A percentile compares a stretch with the other conserved stretches of the same genome.
Evolutionary conservation across 148 eudicot species (phyloP).

Genomic region (Rhododendron griersonianum): DNA sequence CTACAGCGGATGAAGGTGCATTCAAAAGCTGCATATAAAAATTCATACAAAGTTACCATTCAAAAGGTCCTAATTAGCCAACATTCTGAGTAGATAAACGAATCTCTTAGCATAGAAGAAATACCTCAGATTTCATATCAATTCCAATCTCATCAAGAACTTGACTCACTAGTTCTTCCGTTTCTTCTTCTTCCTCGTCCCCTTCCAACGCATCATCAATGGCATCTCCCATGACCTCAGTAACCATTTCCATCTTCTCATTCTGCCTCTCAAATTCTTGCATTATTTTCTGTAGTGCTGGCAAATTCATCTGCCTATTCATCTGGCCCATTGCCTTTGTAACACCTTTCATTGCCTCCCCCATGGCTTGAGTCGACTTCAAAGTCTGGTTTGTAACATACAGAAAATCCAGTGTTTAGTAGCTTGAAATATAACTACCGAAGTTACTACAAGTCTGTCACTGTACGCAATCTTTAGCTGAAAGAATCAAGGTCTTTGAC

Average conservation of each 20-base stretch:
- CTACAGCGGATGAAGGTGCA: slow-evolving; percentile 84
- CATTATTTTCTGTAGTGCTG: slow-evolving; percentile 90
- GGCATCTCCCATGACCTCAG: slow-evolving; percentile 96
- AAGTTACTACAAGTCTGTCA: slow-evolving; percentile 3
- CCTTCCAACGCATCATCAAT: slow-evolving; percentile 99
- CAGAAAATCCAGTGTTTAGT: neutral
- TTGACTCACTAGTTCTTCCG: slow-evolving; percentile 88
- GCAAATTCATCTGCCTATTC: slow-evolving; percentile 98
- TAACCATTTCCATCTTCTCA: slow-evolving; percentile 91
- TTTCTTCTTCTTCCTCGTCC: slow-evolving; percentile 95
- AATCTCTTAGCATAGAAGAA: neutral
- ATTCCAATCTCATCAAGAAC: slow-evolving; percentile 98
- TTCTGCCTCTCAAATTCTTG: slow-evolving; percentile 97
- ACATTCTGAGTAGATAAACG: neutral
- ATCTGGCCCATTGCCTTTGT: slow-evolving; percentile 99
- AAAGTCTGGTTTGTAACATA: slow-evolving; percentile 46
- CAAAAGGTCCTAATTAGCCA: neutral
- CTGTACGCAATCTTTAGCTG: neutral
- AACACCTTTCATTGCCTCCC: slow-evolving; percentile 98
- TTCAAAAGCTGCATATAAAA: slow-evolving; percentile 59
- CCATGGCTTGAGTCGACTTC: slow-evolving; percentile 99
- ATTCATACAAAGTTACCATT: neutral
- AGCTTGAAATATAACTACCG: neutral
- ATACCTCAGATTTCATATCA: slow-evolving; percentile 78
- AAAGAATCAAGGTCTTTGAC: neutral